Base-by-base conservation (phyloP, 805 yeast genomes). In the Cyberlindnera mycetangii region DNA sequence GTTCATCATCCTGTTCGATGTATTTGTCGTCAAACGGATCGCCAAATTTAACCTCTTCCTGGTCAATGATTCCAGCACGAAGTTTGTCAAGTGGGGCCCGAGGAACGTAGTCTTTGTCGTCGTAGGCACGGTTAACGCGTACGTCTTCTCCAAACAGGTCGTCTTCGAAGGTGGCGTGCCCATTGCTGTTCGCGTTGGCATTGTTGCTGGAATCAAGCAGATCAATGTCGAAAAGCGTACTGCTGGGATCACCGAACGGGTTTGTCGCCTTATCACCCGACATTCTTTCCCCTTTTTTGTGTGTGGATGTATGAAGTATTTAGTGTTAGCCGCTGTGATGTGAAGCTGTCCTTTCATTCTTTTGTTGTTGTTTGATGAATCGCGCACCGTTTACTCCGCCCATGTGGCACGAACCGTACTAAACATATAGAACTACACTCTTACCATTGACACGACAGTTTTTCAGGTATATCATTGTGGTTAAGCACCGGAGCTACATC, bases 201-300 rank as follows among this genome's bases (percentile, higher is more conserved):
- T 25, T 22, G 11, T 20, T 17, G 17, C n/a, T 14, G 15, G 37
- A 21, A 11, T 10, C 28, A n/a, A 68, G 50, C 38, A 69, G 56
- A 47, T 69, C 73, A 17, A 70, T 60, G 49, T 70, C 74, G 42
- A 69, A 70, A 19, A 70, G 54, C 27, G 72, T 65, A 45, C 65
- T 61, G 12, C 12, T 25, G n/a, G 28, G 14, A 31, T 44, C 44
- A 2, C 22, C 45, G 28, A 47, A 41, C 7, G 45, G 48, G 37
- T 41, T 36, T 25, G 28, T 25, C n/a, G 5, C 28, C 28, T 25
- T 25, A n/a, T 41, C 41, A 6, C 41, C 25, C 31, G 41, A 20
- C 41, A 38, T 38, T 7, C 2, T 30, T 30, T 8, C 32, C 16
- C 32, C n/a, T n/a, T n/a, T n/a, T n/a, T n/a, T n/a, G n/a, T n/a